Conservation (phyloP, 345 rosid genomes). For the Eucalyptus viminalis region DNA sequence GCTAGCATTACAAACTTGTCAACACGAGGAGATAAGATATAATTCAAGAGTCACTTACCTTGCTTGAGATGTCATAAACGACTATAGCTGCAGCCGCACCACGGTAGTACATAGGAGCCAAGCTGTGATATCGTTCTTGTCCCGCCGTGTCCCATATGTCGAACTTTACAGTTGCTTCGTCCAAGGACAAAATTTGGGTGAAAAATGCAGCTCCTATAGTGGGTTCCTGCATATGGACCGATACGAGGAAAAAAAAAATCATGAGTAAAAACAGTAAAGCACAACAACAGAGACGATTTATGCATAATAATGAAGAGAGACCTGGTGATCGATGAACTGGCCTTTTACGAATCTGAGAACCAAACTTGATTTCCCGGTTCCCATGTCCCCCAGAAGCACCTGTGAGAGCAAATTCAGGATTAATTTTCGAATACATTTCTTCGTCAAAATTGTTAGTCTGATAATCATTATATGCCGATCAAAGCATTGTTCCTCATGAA, state of each 20-base stretch:
- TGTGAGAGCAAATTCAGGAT: not conserved
- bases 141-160: conserved; percentile 85
- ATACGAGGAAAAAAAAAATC: not conserved
- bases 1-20: not conserved
- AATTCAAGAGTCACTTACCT: conserved; percentile 4
- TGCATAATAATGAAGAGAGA: not conserved
- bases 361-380: conserved; percentile 11
- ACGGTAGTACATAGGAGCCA: conserved; percentile 74
- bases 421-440: not conserved
- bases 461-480: not conserved
- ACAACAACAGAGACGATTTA: not conserved
- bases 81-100: conserved; percentile 66
- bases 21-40: not conserved
- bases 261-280: not conserved
- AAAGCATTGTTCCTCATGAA: not conserved
- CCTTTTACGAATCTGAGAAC: conserved; percentile 8
- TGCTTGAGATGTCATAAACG: conserved; percentile 57
- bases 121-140: conserved; percentile 62
- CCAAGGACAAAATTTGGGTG: conserved; percentile 55
- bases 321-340: conserved; percentile 7
- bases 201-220: conserved; percentile 74
- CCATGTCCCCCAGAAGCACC: conserved; percentile 16
- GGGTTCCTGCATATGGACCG: conserved; percentile 25
- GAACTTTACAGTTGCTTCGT: conserved; percentile 56
- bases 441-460: not conserved